Evolutionary conservation across 2,329 filamentous ascomycete species (phyloP).

Genomic region (Polytolypa hystricis): DNA sequence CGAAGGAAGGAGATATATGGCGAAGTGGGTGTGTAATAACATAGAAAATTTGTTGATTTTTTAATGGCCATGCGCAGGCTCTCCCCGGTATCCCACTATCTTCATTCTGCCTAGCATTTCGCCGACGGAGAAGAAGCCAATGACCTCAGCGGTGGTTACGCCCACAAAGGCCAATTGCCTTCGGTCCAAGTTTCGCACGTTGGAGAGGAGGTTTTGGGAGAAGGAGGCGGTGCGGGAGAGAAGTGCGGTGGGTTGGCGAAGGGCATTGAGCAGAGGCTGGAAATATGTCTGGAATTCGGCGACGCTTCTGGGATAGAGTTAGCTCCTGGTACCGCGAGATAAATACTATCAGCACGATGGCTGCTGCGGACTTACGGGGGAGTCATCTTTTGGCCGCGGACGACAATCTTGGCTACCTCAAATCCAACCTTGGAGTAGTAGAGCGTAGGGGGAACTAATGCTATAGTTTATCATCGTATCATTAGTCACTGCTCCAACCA

Average conservation of each 20-base stretch:
- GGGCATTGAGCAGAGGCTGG: slow-evolving; percentile 58
- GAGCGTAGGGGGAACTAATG: slow-evolving; percentile 70
- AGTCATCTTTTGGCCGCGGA: slow-evolving; percentile 79
- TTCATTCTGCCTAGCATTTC: slow-evolving; percentile 96
- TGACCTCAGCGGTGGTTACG: slow-evolving; percentile 70
- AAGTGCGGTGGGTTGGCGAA: slow-evolving; percentile 59
- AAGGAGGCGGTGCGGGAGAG: slow-evolving; percentile 26
- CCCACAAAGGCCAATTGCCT: slow-evolving; percentile 62
- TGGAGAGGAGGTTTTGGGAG: slow-evolving; percentile 24
- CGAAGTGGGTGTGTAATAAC: slow-evolving; percentile 2
- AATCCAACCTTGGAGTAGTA: slow-evolving; percentile 87
- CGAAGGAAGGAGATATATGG: slow-evolving; percentile 18
- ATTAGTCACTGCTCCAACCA: no score
- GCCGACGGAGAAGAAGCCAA: slow-evolving; percentile 96
- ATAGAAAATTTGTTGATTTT: slow-evolving; percentile 3
- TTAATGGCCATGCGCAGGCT: slow-evolving; percentile 38
- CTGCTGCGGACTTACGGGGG: slow-evolving; percentile 63
- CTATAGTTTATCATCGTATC: no score
- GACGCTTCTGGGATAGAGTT: slow-evolving; percentile 47
- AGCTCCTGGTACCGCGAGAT: not conserved
- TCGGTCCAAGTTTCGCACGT: slow-evolving; percentile 57
- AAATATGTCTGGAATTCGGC: slow-evolving; percentile 80
- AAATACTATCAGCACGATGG: slow-evolving; percentile 3
- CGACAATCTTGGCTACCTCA: slow-evolving; percentile 80
- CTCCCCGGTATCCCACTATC: slow-evolving; percentile 81